A percentile compares a stretch with the other conserved stretches of the same genome.
These are phyloP conservation scores for Vicia faba DNA, from an alignment of 306 rosid genomes.

Conservation along the genomic window DNA sequence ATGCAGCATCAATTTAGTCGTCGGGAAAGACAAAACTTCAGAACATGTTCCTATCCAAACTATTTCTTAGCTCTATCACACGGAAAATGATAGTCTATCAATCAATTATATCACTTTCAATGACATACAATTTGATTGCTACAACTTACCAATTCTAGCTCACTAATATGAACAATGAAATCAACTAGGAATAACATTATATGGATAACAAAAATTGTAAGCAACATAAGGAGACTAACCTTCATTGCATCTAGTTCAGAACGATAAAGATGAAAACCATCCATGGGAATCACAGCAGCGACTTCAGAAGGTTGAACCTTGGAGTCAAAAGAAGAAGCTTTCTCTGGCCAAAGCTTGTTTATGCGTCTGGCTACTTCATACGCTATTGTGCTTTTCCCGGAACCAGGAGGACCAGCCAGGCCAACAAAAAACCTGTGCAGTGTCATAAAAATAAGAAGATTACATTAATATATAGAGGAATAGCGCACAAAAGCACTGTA, in stretches of 20 bases:
- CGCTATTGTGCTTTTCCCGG: slow-evolving; percentile 88
- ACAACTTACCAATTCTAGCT: slow-evolving; percentile 30
- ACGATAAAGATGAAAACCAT: slow-evolving; percentile 90
- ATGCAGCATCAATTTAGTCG: slow-evolving; percentile 16
- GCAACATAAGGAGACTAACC: slow-evolving; percentile 50
- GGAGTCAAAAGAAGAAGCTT: slow-evolving; percentile 62
- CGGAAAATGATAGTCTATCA: slow-evolving; percentile 24
- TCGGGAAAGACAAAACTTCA: slow-evolving; percentile 18
- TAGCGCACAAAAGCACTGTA: not conserved
- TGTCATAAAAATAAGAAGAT: slow-evolving; percentile 7
- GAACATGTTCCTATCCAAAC: slow-evolving; percentile 7
- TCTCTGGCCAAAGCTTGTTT: slow-evolving; percentile 72
- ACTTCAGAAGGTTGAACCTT: slow-evolving; percentile 61
- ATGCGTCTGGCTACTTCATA: slow-evolving; percentile 68
- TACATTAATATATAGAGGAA: slow-evolving; percentile 33
- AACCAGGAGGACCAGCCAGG: slow-evolving; percentile 95
- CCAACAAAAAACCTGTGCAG: slow-evolving; percentile 69
- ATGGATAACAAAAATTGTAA: slow-evolving; percentile 27
- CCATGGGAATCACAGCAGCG: slow-evolving; percentile 84
- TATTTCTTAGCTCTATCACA: slow-evolving; percentile 16
- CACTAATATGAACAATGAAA: slow-evolving; percentile 23
- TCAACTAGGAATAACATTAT: slow-evolving; percentile 31
- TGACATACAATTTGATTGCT: slow-evolving; percentile 5
- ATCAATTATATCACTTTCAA: slow-evolving; percentile 7
- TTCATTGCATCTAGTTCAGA: slow-evolving; percentile 89